Base-by-base conservation (phyloP, 1,284 basidiomycete species). In the Cutaneotrichosporon mucoides region DNA sequence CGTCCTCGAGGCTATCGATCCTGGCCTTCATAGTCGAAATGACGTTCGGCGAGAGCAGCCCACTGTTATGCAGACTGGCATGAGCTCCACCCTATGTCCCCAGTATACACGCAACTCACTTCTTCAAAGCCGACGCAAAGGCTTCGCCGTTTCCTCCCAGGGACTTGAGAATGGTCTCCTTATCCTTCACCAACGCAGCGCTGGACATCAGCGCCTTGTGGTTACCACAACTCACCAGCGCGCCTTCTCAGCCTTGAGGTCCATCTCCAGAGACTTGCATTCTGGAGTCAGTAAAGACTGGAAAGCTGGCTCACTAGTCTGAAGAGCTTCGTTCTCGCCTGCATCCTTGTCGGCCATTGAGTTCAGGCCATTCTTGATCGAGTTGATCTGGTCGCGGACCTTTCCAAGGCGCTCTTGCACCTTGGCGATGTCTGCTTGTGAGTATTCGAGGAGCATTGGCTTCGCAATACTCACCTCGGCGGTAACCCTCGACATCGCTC, bases 1-100 rank as follows among this genome's bases (percentile, higher is more conserved):
- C 12, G 13, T 48, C 13, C 11, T 48, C 46, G 33, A 36, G 34
- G 5, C 33, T 48, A 33, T 36, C 34, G 46, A 48, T 48, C 46
- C 35, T 48, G 33, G 34, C 13, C 33, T 48, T 34, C 46, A 48
- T 36, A 4, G 33, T 36, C 7, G 42, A 16, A 43, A 54, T 24
- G 7, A 54, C 53, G 53, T 38, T 45, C 4, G 53, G 15, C 42
- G 53, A 54, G 7, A 54, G 42, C 9, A 54, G 33, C 24, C 53
- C 53, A 12, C 53, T 54, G 9, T 24, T 16, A 41, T 35, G 8
- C n/a, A 51, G 34, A 15, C 53, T 37, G 12, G 8, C 8, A n/a
- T 38, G 11, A 47, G 36, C 8, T 8, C 11, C 34, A 9, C 36
- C 15, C 6, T 9, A 43, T 12, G 10, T 6, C 33, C 38, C 38